A percentile compares a stretch with the other conserved stretches of the same genome.
Conservation (phyloP, 1,284 basidiomycete species). For the Exobasidium rhododendri region DNA sequence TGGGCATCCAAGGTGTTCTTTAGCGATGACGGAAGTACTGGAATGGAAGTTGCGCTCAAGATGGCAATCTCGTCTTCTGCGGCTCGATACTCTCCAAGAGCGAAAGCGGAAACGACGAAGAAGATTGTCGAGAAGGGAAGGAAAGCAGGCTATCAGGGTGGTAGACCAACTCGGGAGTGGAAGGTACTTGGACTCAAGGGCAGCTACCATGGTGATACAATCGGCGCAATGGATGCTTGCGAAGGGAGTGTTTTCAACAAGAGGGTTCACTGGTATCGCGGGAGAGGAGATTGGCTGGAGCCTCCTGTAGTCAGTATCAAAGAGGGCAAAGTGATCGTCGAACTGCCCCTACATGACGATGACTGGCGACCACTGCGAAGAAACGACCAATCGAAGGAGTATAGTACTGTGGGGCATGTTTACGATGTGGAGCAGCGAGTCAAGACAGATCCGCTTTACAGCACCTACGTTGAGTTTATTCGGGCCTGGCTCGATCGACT, state of each 20-base stretch:
- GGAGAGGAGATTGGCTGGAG: constrained; percentile 90
- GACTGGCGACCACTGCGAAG: neutral
- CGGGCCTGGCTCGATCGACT: constrained; percentile 61
- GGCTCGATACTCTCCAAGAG: constrained; percentile 26
- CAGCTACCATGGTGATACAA: constrained; percentile 96
- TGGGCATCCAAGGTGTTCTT: constrained; percentile 92
- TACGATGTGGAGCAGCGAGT: constrained; percentile 73
- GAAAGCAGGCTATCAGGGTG: constrained; percentile 27
- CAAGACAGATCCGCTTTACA: constrained; percentile 61
- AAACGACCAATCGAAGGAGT: constrained; percentile 10
- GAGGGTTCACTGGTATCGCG: constrained; percentile 87
- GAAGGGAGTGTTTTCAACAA: constrained; percentile 78
- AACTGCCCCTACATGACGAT: constrained; percentile 59
- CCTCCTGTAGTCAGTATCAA: constrained; percentile 72
- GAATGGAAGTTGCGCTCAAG: constrained; percentile 92
- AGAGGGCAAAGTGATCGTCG: constrained; percentile 64
- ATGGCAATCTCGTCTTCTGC: constrained; percentile 64
- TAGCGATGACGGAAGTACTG: constrained; percentile 90
- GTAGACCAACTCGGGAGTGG: constrained; percentile 57
- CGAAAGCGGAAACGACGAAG: constrained; percentile 36
- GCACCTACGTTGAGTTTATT: constrained; percentile 67
- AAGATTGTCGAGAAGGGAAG: constrained; percentile 7
- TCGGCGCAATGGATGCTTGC: constrained; percentile 94
- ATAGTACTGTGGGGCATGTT: constrained; percentile 62
- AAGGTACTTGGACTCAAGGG: constrained; percentile 84